These are phyloP conservation scores for Tetratostichococcus sp. DNA, from an alignment of 139 green algal genomes.

Conservation along the genomic window DNA sequence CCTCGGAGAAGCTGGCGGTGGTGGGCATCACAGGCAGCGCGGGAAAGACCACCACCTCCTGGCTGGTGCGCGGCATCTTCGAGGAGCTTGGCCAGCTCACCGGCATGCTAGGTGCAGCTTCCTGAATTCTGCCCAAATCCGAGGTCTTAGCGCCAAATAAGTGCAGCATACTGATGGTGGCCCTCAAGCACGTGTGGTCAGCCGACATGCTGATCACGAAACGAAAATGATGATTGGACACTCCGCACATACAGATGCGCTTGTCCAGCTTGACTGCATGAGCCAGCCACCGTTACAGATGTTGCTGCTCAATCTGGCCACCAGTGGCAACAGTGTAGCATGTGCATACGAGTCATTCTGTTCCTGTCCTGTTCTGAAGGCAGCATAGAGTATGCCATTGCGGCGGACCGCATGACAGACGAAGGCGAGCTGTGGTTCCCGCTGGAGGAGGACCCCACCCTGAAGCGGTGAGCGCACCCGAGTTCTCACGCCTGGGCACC, in stretches of 20 bases:
- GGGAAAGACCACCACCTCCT: conserved; percentile 94
- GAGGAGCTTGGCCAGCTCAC: conserved; percentile 55
- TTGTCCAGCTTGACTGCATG: no score
- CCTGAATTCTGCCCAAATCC: no score
- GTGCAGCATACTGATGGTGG: no score
- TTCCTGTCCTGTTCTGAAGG: conserved; percentile 18
- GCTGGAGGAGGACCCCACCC: conserved; percentile 55
- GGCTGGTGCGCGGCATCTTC: conserved; percentile 84
- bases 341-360: not conserved
- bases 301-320: no score
- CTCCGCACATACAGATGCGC: no score
- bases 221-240: no score
- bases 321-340: no score
- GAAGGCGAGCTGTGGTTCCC: conserved; percentile 73
- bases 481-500: no score
- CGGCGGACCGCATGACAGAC: conserved; percentile 49
- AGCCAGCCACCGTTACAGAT: no score
- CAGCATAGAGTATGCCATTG: conserved; percentile 73
- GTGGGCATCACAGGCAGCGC: conserved; percentile 44
- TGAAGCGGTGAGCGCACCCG: conserved; percentile 14
- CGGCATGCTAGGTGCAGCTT: conserved; percentile 27
- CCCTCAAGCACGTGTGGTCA: no score
- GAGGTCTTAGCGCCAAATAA: no score
- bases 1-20: conserved; percentile 16
- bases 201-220: no score